Conservation (phyloP, 805 yeast genomes). For the Lipomyces kockii region DNA sequence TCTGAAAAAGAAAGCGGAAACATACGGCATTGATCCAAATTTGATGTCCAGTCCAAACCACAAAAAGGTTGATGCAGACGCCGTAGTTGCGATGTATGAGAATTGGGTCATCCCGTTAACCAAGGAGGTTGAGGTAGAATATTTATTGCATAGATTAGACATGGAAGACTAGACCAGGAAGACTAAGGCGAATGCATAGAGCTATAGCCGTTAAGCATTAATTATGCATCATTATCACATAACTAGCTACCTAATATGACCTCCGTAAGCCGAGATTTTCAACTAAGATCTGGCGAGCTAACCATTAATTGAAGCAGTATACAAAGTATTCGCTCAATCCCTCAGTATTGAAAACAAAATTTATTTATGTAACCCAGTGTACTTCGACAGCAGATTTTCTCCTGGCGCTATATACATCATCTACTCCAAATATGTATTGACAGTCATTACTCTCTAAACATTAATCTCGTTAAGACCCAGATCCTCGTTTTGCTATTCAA, state of each 20-base stretch:
- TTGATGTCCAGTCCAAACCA: slow-evolving; percentile 56
- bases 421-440: slow-evolving; percentile 8
- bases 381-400: neutral
- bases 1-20: slow-evolving; percentile 76
- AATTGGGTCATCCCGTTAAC: slow-evolving; percentile 92
- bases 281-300: neutral
- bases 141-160: slow-evolving; percentile 80
- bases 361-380: neutral
- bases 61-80: slow-evolving; percentile 77
- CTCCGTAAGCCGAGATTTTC: neutral
- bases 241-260: no score
- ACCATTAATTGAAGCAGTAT: neutral
- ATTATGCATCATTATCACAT: neutral
- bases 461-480: slow-evolving; percentile 67
- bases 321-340: neutral
- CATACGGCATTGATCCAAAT: slow-evolving; percentile 61
- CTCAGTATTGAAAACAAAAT: neutral
- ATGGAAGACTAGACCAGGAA: slow-evolving; percentile 38
- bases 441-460: slow-evolving; percentile 36
- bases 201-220: neutral
- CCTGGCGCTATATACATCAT: neutral
- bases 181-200: neutral
- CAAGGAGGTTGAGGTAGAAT: slow-evolving; percentile 93
- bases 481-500: slow-evolving; percentile 72
- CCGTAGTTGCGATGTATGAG: slow-evolving; percentile 79